Conservation (phyloP, 306 rosid species). For the Pachyrhizus erosus region DNA sequence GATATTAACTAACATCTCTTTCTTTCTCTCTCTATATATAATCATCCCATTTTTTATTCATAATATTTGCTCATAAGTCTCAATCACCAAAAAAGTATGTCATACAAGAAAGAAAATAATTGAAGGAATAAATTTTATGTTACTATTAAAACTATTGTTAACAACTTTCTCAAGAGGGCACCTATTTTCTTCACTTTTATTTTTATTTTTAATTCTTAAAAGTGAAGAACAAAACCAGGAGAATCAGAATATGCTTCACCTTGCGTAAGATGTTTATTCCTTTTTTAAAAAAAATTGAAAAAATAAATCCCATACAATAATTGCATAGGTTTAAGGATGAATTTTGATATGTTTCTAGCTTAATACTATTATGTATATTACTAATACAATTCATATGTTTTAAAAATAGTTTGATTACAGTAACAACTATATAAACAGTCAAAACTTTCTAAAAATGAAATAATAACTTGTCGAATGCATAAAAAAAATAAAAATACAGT, state of each 20-base stretch:
- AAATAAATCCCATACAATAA: not conserved
- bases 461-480: not conserved
- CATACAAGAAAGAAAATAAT: not conserved
- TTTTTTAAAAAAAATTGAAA: not conserved
- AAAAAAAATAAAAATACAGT: not conserved
- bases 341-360: not conserved
- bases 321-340: not conserved
- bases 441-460: not conserved
- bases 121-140: conserved; percentile 4
- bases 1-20: conserved; percentile 31
- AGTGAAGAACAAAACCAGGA: not conserved
- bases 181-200: not conserved
- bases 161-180: not conserved
- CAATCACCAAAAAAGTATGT: conserved; percentile 34
- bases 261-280: not conserved
- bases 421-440: not conserved
- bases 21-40: not conserved
- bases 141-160: not conserved
- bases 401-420: not conserved
- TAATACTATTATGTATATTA: not conserved
- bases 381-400: not conserved
- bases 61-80: conserved; percentile 28
- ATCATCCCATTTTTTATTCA: not conserved
- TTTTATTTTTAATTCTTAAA: not conserved
- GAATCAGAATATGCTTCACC: conserved; percentile 18